phyloP scores from a whole-genome alignment of 2,329 filamentous ascomycete genomes.

The Stylonectria norvegica region DNA sequence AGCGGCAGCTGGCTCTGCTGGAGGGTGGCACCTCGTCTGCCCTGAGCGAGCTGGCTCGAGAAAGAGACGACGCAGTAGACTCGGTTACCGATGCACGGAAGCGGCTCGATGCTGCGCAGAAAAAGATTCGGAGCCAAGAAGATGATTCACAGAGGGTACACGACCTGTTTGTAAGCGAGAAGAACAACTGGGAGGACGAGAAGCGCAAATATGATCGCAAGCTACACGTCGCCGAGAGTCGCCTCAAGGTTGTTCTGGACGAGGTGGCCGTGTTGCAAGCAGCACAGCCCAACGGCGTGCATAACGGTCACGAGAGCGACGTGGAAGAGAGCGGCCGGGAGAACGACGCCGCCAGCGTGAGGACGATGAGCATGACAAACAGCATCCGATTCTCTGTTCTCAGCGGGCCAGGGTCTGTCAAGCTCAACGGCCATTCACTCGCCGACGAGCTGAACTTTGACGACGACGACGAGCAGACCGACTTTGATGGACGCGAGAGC shows the following conservation, averaged over 20 bases:
- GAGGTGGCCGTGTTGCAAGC: slow-evolving; percentile 74
- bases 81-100: slow-evolving; percentile 67
- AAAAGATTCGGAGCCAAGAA: slow-evolving; percentile 73
- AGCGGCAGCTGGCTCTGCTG: slow-evolving; percentile 79
- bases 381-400: slow-evolving; percentile 71
- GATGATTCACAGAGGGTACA: slow-evolving; percentile 78
- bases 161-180: slow-evolving; percentile 78
- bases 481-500: slow-evolving; percentile 67
- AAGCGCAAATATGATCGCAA: slow-evolving; percentile 78
- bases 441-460: slow-evolving; percentile 90
- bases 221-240: slow-evolving; percentile 83
- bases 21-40: slow-evolving; percentile 88
- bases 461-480: slow-evolving; percentile 71
- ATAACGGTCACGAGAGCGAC: slow-evolving; percentile 51
- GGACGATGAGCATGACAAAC: slow-evolving; percentile 69
- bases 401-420: slow-evolving; percentile 52
- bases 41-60: slow-evolving; percentile 75
- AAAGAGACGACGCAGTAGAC: slow-evolving; percentile 81
- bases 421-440: slow-evolving; percentile 68
- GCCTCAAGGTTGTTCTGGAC: slow-evolving; percentile 78
- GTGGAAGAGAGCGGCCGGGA: slow-evolving; percentile 60
- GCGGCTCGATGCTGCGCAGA: slow-evolving; percentile 74
- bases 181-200: slow-evolving; percentile 79
- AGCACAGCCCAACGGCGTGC: slow-evolving; percentile 42
- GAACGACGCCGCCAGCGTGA: slow-evolving; percentile 67